Evolutionary conservation across 805 yeast species (phyloP).

Genomic region (Candida broadrunensis): DNA sequence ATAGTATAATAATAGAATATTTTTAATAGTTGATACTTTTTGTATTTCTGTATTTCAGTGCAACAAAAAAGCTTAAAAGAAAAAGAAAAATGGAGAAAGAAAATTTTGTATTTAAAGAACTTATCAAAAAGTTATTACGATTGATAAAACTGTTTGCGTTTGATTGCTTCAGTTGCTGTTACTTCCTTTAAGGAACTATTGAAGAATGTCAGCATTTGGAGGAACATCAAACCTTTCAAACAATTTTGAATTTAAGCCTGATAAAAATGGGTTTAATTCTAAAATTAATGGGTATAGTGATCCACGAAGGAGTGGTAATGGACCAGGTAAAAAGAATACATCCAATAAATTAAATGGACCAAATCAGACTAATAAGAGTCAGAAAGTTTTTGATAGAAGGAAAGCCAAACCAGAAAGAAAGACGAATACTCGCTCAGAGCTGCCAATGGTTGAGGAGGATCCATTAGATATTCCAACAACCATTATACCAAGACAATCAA

Average conservation of each 20-base stretch:
- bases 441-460: constrained; percentile 5
- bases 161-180: no score
- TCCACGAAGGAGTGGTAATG: constrained; percentile 10
- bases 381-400: no score
- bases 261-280: constrained; percentile 3
- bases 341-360: background rate
- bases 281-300: constrained; percentile 10
- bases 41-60: no score
- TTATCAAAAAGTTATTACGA: no score
- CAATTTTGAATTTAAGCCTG: constrained; percentile 3
- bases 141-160: no score
- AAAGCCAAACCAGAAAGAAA: background rate
- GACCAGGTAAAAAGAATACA: constrained; percentile 1
- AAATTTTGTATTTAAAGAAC: no score
- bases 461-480: constrained; percentile 14
- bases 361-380: background rate
- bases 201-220: constrained; percentile 16
- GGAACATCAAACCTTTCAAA: constrained; percentile 2
- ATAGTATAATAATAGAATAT: no score
- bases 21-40: no score
- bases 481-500: constrained; percentile 18
- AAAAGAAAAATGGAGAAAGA: background rate
- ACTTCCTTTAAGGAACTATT: background rate
- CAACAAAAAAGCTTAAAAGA: no score
- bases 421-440: background rate